Evolutionary conservation across 768 basidiomycete genomes (phyloP).

Genomic region (Rhizopogon rudus): DNA sequence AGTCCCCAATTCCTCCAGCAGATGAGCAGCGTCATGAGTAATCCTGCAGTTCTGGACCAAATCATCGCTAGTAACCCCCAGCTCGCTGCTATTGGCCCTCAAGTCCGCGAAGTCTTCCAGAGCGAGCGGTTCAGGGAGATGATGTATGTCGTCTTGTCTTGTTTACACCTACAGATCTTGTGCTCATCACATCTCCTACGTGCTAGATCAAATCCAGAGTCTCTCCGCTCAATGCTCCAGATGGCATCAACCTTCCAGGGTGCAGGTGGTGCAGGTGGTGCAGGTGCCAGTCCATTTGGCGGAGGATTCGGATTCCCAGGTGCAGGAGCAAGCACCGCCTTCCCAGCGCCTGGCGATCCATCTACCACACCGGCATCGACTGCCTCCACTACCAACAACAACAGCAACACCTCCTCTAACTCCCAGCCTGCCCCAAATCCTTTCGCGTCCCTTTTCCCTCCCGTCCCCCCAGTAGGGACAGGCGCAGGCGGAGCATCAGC

Average conservation of each 20-base stretch:
- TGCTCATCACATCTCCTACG: not conserved
- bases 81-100: conserved; percentile 69
- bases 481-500: conserved; percentile 20
- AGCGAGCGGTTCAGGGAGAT: conserved; percentile 70
- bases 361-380: conserved; percentile 23
- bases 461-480: conserved; percentile 16
- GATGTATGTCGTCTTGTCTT: conserved; percentile 44
- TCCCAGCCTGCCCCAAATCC: conserved; percentile 5
- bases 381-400: conserved; percentile 16
- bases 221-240: conserved; percentile 68
- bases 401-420: conserved; percentile 4
- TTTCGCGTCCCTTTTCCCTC: conserved; percentile 15
- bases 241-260: conserved; percentile 57
- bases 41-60: conserved; percentile 87
- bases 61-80: conserved; percentile 81
- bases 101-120: conserved; percentile 74
- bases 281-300: conserved; percentile 10
- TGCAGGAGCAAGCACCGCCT: conserved; percentile 26
- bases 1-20: conserved; percentile 81
- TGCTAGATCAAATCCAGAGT: conserved; percentile 68
- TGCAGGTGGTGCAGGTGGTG: conserved; percentile 25
- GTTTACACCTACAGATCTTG: not conserved
- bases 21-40: conserved; percentile 82
- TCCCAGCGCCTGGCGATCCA: conserved; percentile 63
- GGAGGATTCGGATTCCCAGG: conserved; percentile 8